Percentiles rank a stretch among this genome's conserved stretches.
Evolutionary conservation across 495 filamentous ascomycete genomes (phyloP).

Genomic region (Clohesyomyces aquaticus): DNA sequence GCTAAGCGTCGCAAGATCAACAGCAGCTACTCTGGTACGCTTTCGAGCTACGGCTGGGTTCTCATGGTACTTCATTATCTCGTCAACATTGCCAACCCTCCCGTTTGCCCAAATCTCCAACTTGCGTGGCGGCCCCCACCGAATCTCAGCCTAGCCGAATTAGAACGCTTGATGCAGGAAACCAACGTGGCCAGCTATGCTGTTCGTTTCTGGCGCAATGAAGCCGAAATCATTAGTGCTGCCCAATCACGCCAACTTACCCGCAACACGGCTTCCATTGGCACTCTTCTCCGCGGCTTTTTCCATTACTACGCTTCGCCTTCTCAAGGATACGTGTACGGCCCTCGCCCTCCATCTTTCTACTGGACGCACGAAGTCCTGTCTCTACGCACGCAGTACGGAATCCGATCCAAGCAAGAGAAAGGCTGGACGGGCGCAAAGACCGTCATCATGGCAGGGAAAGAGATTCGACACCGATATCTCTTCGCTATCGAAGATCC

Average conservation of each 20-base stretch:
- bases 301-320: constrained; percentile 77
- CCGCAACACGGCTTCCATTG: constrained; percentile 64
- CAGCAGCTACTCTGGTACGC: constrained; percentile 75
- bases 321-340: constrained; percentile 48
- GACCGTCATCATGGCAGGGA: constrained; percentile 53
- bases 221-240: constrained; percentile 60
- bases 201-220: constrained; percentile 71
- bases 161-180: constrained; percentile 41
- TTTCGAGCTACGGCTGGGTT: constrained; percentile 87
- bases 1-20: constrained; percentile 80
- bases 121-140: constrained; percentile 43
- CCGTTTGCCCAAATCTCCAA: constrained; percentile 81
- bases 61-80: constrained; percentile 92
- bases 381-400: constrained; percentile 70
- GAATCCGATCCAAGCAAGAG: constrained; percentile 66
- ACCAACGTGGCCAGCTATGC: constrained; percentile 58
- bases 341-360: constrained; percentile 52
- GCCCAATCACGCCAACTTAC: constrained; percentile 58
- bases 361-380: constrained; percentile 72
- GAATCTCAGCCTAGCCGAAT: constrained; percentile 37
- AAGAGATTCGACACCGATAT: constrained; percentile 74
- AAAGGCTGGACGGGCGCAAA: constrained; percentile 80
- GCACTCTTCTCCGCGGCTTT: constrained; percentile 70
- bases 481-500: constrained; percentile 87
- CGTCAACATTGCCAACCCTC: constrained; percentile 73